Conservation (phyloP, 495 filamentous ascomycete species). For the Penicillium desertorum region DNA sequence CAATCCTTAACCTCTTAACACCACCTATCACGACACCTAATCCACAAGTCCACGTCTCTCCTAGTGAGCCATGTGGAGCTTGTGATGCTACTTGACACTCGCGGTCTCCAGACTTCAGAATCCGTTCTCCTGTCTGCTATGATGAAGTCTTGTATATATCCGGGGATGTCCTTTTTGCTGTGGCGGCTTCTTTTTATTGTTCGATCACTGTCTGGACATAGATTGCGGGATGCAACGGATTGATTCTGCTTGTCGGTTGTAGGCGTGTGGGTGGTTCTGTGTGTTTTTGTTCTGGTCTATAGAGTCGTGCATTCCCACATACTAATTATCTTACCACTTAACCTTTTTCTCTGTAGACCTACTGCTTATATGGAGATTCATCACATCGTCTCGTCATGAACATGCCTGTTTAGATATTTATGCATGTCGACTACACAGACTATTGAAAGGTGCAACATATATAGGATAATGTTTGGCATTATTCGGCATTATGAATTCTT, state of each 20-base stretch:
- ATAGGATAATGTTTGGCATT: too few relatives aligned
- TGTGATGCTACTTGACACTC: conserved; percentile 12
- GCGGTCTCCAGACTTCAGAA: conserved; percentile 1
- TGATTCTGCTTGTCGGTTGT: neutral
- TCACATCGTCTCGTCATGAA: neutral
- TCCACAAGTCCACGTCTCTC: neutral
- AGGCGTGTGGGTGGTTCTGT: neutral
- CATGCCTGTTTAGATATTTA: neutral
- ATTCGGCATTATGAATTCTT: too few relatives aligned
- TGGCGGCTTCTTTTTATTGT: conserved; percentile 5
- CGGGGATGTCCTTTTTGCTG: conserved; percentile 2
- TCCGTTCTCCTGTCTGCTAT: neutral
- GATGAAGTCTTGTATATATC: conserved; percentile 22
- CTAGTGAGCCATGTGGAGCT: neutral
- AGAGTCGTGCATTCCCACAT: conserved; percentile 18
- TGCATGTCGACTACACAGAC: neutral
- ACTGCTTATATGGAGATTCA: neutral
- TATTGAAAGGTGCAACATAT: neutral
- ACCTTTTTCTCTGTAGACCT: neutral
- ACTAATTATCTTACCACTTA: conserved; percentile 13
- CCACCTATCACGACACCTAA: neutral
- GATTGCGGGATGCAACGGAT: conserved; percentile 7
- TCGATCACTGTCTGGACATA: conserved; percentile 19
- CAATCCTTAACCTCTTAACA: neutral
- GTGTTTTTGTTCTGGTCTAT: conserved; percentile 13